Evolutionary conservation across 208 protist genomes (phyloP), one percentile per base, ranked within the genome.

Genomic region (Blechomonas ayalai): DNA sequence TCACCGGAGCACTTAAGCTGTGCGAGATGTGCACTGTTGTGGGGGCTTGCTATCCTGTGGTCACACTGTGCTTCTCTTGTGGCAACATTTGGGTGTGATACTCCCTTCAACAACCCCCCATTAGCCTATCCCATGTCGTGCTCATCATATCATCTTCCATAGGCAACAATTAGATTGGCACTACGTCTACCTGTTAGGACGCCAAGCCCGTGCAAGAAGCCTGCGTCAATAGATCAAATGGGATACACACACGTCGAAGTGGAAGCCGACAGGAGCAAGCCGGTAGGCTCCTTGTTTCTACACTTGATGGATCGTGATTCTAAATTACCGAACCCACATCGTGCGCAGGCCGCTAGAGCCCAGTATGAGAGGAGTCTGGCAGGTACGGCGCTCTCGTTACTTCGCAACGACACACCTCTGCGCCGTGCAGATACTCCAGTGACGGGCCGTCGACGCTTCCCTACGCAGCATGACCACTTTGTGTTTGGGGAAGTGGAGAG

Each of bases 261-360:
- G n/a, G 64, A 83, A 29, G 70, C 36, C 16, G 62, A 79, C 32
- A 53, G 52, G 25, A 46, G 37, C 46, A 79, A 70, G 39, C 81
- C 76, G 3, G 67, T 78, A 1, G 81, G 81, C 9, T 82, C 81
- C 2, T 64, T 86, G 32, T 90, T 90, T 41, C 53, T 83, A 29
- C 50, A 56, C 26, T 32, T 65, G 9, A 66, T 90, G 49, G 81
- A 78, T 48, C 23, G 47, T 2, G 74, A 84, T 37, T 73, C 68
- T 4, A 40, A 66, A 34, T 41, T 35, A 24, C 65, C 49, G 0
- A 45, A 47, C 8, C 32, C 35, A 2, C 68, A 73, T 24, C 64
- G 66, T 20, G 70, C 60, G n/a, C 27, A 32, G n/a, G 25, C 12
- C 2, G 64, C 70, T 0, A 44, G 51, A 15, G 20, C 20, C 10